These are phyloP conservation scores for Penicillium ochrochloron DNA, from an alignment of 495 filamentous ascomycete genomes.

Conservation along the genomic window DNA sequence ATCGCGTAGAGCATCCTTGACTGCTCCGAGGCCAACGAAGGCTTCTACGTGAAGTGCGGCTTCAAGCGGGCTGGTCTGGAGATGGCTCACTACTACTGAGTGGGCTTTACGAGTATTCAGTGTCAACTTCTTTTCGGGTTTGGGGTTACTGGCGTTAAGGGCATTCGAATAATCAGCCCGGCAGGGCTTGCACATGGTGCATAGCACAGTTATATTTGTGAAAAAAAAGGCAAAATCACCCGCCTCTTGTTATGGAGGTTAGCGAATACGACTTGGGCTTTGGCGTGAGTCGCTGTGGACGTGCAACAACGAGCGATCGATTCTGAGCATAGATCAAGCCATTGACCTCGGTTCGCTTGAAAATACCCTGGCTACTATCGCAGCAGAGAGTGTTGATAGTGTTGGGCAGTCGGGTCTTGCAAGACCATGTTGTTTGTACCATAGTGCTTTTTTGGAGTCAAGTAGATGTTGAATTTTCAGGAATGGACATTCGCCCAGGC, in stretches of 20 bases:
- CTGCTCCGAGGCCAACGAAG: conserved; percentile 85
- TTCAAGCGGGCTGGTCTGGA: conserved; percentile 91
- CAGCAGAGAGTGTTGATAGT: neutral
- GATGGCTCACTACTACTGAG: conserved; percentile 94
- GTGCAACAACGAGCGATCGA: neutral
- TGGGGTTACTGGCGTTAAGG: conserved; percentile 18
- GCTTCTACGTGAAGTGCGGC: conserved; percentile 98
- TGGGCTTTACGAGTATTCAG: conserved; percentile 6
- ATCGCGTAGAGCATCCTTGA: conserved; percentile 66
- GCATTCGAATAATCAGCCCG: conserved; percentile 18
- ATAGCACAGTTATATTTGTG: conserved; percentile 11
- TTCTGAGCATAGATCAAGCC: neutral
- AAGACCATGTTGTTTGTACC: conserved; percentile 1
- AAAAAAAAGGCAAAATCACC: neutral
- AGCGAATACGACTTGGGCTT: neutral
- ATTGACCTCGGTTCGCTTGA: neutral
- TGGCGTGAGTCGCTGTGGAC: neutral
- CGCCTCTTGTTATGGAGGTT: neutral
- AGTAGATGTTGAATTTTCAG: neutral
- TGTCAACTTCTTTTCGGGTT: conserved; percentile 23
- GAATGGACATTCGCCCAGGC: neutral
- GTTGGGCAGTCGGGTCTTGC: neutral
- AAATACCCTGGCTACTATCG: neutral
- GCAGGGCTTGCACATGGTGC: conserved; percentile 11
- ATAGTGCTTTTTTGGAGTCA: conserved; percentile 8